phyloP scores from a whole-genome alignment of 2,329 filamentous ascomycete species.

The Aspergillus tubingensis region DNA sequence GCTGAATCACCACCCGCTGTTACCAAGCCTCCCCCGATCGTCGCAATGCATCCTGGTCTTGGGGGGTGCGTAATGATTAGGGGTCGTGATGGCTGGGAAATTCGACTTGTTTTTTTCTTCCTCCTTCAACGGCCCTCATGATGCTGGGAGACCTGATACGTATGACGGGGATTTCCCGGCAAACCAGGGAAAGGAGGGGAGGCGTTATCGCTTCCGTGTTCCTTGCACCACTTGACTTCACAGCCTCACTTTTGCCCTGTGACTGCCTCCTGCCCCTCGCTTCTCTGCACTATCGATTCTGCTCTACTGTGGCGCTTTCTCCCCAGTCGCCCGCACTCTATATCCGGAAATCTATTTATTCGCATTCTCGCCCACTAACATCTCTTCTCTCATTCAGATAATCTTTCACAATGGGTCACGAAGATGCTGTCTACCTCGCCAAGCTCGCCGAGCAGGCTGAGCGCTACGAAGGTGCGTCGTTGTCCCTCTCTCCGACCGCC shows the following conservation, averaged over 20 bases:
- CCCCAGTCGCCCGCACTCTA: neutral
- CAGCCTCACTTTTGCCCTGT: conserved; percentile 26
- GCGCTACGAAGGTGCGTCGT: conserved; percentile 93
- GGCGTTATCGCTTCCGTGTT: conserved; percentile 19
- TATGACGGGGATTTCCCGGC: conserved; percentile 1
- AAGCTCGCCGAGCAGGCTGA: conserved; percentile 99
- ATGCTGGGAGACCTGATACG: neutral
- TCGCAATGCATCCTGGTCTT: neutral
- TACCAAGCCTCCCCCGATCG: conserved; percentile 16
- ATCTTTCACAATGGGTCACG: conserved; percentile 86
- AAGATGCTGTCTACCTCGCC: conserved; percentile 98
- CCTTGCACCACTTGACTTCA: conserved; percentile 20
- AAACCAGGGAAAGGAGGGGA: conserved; percentile 11
- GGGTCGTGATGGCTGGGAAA: neutral
- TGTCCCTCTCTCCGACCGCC: neutral
- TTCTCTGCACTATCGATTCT: conserved; percentile 13
- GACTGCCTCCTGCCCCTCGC: conserved; percentile 23
- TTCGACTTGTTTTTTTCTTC: neutral
- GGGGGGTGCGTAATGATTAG: neutral
- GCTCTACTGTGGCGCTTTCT: conserved; percentile 1
- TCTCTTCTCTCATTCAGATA: conserved; percentile 21
- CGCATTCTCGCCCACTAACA: conserved; percentile 8
- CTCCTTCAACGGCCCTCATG: neutral
- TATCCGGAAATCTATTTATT: conserved; percentile 4
- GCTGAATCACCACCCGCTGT: conserved; percentile 11